phyloP scores from a whole-genome alignment of 768 basidiomycete species.

The Leccinum boreale region DNA sequence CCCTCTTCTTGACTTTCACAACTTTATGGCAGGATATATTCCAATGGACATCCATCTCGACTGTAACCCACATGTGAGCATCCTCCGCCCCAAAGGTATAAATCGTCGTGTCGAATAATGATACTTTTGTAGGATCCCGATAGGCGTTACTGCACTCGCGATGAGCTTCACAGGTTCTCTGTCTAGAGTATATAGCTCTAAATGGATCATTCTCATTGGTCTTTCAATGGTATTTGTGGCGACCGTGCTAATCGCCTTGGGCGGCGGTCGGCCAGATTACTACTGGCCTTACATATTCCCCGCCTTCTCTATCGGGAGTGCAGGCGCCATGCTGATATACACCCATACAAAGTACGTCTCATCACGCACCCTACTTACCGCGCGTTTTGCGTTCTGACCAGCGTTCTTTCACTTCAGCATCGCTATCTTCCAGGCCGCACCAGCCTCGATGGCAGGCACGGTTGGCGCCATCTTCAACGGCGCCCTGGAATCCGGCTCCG shows the following conservation, averaged over 20 bases:
- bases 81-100: background rate
- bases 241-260: slow-evolving; percentile 42
- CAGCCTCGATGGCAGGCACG: slow-evolving; percentile 48
- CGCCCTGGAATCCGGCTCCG: slow-evolving; percentile 52
- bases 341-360: slow-evolving; percentile 45
- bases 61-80: slow-evolving; percentile 39
- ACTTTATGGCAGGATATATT: slow-evolving; percentile 40
- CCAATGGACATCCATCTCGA: slow-evolving; percentile 39
- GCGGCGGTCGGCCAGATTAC: slow-evolving; percentile 35
- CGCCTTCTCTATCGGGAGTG: slow-evolving; percentile 46
- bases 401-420: slow-evolving; percentile 32
- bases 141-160: slow-evolving; percentile 38
- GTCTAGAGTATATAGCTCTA: slow-evolving; percentile 36
- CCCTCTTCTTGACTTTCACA: slow-evolving; percentile 32
- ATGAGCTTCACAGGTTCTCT: slow-evolving; percentile 40
- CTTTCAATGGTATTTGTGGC: slow-evolving; percentile 37
- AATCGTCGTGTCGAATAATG: background rate
- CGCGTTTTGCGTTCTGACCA: background rate
- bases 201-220: slow-evolving; percentile 46
- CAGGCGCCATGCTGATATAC: slow-evolving; percentile 44
- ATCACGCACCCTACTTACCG: background rate
- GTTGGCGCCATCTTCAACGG: slow-evolving; percentile 58
- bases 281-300: slow-evolving; percentile 52
- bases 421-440: slow-evolving; percentile 47
- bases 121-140: slow-evolving; percentile 33